Conservation (phyloP, 2,329 filamentous ascomycete genomes). For the Paraphoma sp. region DNA sequence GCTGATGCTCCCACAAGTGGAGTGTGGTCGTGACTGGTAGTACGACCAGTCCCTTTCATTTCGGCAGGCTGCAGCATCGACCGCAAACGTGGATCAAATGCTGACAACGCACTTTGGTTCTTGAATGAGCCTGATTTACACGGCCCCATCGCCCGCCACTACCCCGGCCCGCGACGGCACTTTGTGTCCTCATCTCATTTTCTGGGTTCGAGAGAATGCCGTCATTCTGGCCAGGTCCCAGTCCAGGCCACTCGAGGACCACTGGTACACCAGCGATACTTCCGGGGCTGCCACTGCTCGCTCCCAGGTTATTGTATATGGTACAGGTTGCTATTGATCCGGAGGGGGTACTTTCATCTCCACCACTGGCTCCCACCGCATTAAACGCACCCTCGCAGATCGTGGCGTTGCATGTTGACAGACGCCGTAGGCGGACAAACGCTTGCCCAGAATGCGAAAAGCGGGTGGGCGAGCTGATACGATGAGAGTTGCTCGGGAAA, state of each 20-base stretch:
- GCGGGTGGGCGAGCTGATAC: conserved; percentile 29
- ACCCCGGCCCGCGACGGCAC: conserved; percentile 33
- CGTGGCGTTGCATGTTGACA: conserved; percentile 39
- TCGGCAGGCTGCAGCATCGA: conserved; percentile 47
- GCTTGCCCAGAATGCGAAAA: conserved; percentile 14
- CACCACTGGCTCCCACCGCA: conserved; percentile 23
- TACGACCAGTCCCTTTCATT: conserved; percentile 47
- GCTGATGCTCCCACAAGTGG: conserved; percentile 20
- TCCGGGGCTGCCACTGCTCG: conserved; percentile 24
- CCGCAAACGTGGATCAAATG: conserved; percentile 42
- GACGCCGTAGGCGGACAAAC: conserved; percentile 30
- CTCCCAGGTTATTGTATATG: conserved; percentile 31
- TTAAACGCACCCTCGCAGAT: conserved; percentile 22
- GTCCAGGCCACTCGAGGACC: conserved; percentile 24
- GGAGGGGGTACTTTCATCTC: conserved; percentile 21
- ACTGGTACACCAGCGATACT: conserved; percentile 22
- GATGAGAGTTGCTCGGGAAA: conserved; percentile 34
- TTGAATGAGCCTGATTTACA: conserved; percentile 44
- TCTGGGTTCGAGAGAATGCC: conserved; percentile 31
- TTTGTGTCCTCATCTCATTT: conserved; percentile 27
- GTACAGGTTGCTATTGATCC: conserved; percentile 32
- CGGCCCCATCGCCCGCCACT: conserved; percentile 32
- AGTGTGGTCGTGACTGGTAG: conserved; percentile 31
- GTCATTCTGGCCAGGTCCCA: conserved; percentile 35
- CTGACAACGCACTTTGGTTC: conserved; percentile 40